These are phyloP conservation scores for Hypocreales sp. DNA, from an alignment of 2,329 filamentous ascomycete species.

Conservation along the genomic window DNA sequence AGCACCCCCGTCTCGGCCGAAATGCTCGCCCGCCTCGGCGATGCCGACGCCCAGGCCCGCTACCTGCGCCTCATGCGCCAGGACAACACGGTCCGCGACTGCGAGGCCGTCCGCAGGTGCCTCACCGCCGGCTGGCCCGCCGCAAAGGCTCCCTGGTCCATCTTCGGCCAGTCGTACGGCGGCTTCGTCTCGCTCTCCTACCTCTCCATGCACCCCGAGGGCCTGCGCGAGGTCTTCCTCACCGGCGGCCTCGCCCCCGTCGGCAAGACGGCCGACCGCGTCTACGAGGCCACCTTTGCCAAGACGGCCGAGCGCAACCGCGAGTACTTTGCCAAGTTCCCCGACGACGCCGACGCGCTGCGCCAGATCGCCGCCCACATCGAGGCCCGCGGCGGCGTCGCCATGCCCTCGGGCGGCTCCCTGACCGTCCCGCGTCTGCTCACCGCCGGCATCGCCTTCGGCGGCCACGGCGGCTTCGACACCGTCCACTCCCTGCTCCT, in stretches of 20 bases:
- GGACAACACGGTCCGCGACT: constrained; percentile 79
- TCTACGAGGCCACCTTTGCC: constrained; percentile 58
- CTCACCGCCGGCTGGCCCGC: constrained; percentile 55
- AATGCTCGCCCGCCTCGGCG: constrained; percentile 36
- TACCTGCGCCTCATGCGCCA: constrained; percentile 79
- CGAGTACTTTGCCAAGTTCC: constrained; percentile 73
- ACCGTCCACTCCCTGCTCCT: constrained; percentile 59
- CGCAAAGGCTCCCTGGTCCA: constrained; percentile 63
- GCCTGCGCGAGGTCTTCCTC: constrained; percentile 68
- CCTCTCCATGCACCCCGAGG: constrained; percentile 63
- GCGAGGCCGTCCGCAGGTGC: constrained; percentile 66
- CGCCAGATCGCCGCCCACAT: constrained; percentile 52
- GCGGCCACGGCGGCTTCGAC: constrained; percentile 64
- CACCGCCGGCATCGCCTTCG: constrained; percentile 64
- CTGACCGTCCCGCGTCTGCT: constrained; percentile 63
- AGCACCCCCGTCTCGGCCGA: constrained; percentile 65
- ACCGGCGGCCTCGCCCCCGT: constrained; percentile 74
- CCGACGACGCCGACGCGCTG: constrained; percentile 58
- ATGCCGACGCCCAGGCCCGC: constrained; percentile 49
- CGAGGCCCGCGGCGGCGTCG: constrained; percentile 29
- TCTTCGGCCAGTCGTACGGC: constrained; percentile 85
- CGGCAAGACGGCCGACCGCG: constrained; percentile 52
- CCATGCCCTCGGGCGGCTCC: constrained; percentile 54
- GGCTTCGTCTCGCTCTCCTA: constrained; percentile 79
- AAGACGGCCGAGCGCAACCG: constrained; percentile 58